Base-by-base conservation (phyloP, 768 basidiomycete species). In the Russula dissimulans region DNA sequence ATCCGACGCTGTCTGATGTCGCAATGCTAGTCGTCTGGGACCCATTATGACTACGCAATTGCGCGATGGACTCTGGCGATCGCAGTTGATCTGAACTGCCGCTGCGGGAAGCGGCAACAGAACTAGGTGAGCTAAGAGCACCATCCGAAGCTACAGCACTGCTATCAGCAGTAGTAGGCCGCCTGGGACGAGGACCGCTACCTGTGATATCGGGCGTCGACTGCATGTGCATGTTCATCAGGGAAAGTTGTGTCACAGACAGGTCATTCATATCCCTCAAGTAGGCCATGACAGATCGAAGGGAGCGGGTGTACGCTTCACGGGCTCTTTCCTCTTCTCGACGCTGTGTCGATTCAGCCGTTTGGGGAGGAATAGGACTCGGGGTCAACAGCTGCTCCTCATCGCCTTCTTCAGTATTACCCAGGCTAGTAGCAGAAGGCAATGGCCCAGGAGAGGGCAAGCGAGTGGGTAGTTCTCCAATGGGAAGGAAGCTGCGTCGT, bases 201-300 rank as follows among this genome's bases (percentile, higher is more conserved):
- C 54, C 63, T 15, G 69, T 66, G 22, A 67, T 66, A 47, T 82
- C 81, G 29, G 82, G 82, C 10, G 76, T 69, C 3, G 76, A 68
- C 22, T 75, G 69, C 14, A 82, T 81, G 69, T 88, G 86, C 71
- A 85, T 75, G 58, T 83, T 83, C 66, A 82, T 62, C 11, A 79
- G 71, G 59, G 78, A 77, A n/a, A 74, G 69, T 68, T 86, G 87
- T 18, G 84, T 81, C 65, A 84, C 72, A 17, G 85, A 86, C 34
- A 99, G 77, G 69, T 99, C 97, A 69, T 94, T 88, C 84, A 99
- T 87, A 67, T 99, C 97, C 67, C 85, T 85, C 18, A 99, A 80
- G 72, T 98, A 99, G 7, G 93, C 91, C 88, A 98, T 95, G 17
- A 99, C 84, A 10, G 90, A 89, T 57, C 90, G 83, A 54, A 99